Conservation (phyloP, 1,284 basidiomycete genomes). For the Rhodotorula sp. region DNA sequence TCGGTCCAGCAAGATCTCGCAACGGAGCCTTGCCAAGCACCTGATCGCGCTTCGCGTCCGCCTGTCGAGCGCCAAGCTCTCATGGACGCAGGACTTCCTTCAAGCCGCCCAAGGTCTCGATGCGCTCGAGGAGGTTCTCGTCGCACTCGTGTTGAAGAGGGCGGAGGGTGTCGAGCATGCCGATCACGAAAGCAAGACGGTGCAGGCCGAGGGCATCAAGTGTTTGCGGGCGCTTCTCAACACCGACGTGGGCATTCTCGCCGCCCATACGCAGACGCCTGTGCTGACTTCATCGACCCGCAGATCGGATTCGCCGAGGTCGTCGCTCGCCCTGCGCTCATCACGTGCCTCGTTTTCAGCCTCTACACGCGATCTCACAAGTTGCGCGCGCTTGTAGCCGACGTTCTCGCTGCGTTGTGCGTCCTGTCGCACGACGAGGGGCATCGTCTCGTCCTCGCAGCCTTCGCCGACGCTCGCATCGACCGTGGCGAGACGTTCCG, state of each 20-base stretch:
- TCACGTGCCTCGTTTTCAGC: constrained; percentile 72
- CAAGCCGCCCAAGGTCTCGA: constrained; percentile 64
- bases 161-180: constrained; percentile 58
- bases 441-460: constrained; percentile 70
- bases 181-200: constrained; percentile 64
- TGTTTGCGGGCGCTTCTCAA: constrained; percentile 81
- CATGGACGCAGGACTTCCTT: constrained; percentile 78
- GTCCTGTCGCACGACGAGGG: constrained; percentile 71
- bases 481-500: constrained; percentile 73
- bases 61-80: constrained; percentile 74
- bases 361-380: constrained; percentile 66
- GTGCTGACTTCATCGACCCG: neutral
- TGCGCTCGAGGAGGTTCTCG: constrained; percentile 61
- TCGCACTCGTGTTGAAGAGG: constrained; percentile 25
- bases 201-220: constrained; percentile 72
- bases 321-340: constrained; percentile 64
- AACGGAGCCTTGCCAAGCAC: constrained; percentile 70
- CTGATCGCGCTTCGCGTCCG: constrained; percentile 82
- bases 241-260: constrained; percentile 62
- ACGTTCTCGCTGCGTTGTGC: constrained; percentile 80
- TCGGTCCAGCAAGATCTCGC: constrained; percentile 57
- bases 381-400: constrained; percentile 69
- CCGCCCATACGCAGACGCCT: too few species aligned
- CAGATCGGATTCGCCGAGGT: constrained; percentile 73
- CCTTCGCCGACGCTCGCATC: constrained; percentile 74